Conservation (phyloP, 306 rosid species). For the Oemleria cerasiformis region DNA sequence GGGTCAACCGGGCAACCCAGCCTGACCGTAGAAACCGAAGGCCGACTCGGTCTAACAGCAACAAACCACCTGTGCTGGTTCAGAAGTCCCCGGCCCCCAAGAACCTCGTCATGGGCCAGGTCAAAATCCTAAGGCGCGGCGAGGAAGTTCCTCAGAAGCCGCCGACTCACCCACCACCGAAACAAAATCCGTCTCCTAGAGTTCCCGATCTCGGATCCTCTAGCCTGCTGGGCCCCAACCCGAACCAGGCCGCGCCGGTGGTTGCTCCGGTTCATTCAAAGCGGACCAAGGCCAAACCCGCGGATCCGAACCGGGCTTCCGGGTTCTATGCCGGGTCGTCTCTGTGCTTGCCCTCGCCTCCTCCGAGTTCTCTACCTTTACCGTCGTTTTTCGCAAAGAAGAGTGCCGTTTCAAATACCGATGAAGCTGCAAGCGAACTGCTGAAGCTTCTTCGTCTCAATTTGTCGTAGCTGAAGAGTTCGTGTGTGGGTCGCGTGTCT, state of each 20-base stretch:
- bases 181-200: neutral
- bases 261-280: neutral
- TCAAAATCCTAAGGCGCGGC: constrained; percentile 47
- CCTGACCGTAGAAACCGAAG: constrained; percentile 25
- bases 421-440: constrained; percentile 37
- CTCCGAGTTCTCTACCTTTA: constrained; percentile 55
- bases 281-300: neutral
- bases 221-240: constrained; percentile 1
- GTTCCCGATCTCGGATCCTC: constrained; percentile 5
- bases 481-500: neutral
- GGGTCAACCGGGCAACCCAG: constrained; percentile 9
- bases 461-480: neutral
- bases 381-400: constrained; percentile 44
- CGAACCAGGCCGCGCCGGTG: neutral
- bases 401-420: neutral
- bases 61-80: neutral
- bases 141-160: constrained; percentile 15
- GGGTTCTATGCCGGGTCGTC: constrained; percentile 49
- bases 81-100: constrained; percentile 10
- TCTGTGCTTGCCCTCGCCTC: constrained; percentile 31
- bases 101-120: constrained; percentile 26
- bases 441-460: constrained; percentile 38
- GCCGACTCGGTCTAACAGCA: constrained; percentile 5
- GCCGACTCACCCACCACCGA: neutral
- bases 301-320: neutral